Conservation (phyloP, 2,329 filamentous ascomycete species). For the Claviceps pusilla region DNA sequence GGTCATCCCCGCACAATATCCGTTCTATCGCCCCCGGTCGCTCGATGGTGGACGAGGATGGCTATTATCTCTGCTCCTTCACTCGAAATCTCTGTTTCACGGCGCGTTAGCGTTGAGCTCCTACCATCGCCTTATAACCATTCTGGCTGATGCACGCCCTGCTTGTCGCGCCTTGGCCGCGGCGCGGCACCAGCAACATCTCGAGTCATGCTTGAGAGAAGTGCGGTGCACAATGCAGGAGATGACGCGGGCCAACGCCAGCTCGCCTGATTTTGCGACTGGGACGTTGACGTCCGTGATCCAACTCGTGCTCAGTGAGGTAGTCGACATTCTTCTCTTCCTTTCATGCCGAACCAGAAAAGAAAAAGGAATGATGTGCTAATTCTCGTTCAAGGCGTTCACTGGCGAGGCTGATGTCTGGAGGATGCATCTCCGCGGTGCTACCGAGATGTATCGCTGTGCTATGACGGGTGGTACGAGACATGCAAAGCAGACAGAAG, state of each 20-base stretch:
- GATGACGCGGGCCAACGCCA: background rate
- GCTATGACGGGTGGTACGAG: background rate
- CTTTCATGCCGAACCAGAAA: background rate
- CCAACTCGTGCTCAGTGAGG: background rate
- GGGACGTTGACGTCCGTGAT: background rate
- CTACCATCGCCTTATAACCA: constrained; percentile 12
- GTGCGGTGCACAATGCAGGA: background rate
- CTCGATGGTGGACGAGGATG: constrained; percentile 13
- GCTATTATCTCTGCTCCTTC: constrained; percentile 12
- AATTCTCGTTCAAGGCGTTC: background rate
- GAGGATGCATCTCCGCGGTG: background rate
- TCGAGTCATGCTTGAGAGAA: background rate
- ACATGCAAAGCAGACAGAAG: background rate
- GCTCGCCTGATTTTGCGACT: background rate
- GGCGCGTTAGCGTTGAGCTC: constrained; percentile 14
- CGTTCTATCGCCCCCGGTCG: constrained; percentile 13
- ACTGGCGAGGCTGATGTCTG: background rate
- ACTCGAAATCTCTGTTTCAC: constrained; percentile 11
- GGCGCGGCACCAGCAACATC: background rate
- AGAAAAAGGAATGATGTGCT: background rate
- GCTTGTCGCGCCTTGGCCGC: background rate
- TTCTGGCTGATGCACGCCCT: background rate
- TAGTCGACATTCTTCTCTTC: background rate
- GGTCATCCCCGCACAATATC: constrained; percentile 14
- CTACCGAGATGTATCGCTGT: background rate